A percentile compares a stretch with the other conserved stretches of the same genome.
Conservation (phyloP, 75 land plant species). For the Sequoia sempervirens region DNA sequence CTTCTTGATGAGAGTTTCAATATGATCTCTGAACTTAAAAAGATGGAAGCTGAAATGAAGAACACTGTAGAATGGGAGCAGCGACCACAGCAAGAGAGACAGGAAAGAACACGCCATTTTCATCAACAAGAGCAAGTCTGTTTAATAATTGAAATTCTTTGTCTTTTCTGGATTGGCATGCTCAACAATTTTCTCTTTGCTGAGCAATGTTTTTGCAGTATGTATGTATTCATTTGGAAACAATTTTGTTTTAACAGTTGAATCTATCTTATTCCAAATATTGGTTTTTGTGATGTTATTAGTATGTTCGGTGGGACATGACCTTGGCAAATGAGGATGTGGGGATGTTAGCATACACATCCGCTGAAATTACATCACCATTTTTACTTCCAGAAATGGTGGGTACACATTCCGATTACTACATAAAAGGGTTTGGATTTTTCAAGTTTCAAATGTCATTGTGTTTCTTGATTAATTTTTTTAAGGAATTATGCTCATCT, state of each 20-base stretch:
- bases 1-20: constrained; percentile 97
- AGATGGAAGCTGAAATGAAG: constrained; percentile 84
- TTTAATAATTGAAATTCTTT: not conserved
- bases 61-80: constrained; percentile 83
- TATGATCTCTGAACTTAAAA: constrained; percentile 93
- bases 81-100: constrained; percentile 88
- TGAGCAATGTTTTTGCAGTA: not conserved
- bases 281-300: not conserved
- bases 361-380: constrained; percentile 90
- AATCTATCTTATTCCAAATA: too few relatives aligned
- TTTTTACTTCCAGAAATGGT: constrained; percentile 98
- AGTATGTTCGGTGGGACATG: constrained; percentile 92
- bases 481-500: not conserved
- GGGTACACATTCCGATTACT: not conserved
- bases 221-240: constrained; percentile 1
- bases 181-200: not conserved
- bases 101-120: constrained; percentile 81
- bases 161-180: not conserved
- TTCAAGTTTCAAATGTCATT: not conserved
- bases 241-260: not conserved
- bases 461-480: not conserved
- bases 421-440: not conserved
- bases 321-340: constrained; percentile 97
- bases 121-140: constrained; percentile 84
- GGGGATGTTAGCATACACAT: constrained; percentile 88